These are phyloP conservation scores for Capsicum pubescens DNA, from an alignment of 257 asterid genomes.

Conservation along the genomic window DNA sequence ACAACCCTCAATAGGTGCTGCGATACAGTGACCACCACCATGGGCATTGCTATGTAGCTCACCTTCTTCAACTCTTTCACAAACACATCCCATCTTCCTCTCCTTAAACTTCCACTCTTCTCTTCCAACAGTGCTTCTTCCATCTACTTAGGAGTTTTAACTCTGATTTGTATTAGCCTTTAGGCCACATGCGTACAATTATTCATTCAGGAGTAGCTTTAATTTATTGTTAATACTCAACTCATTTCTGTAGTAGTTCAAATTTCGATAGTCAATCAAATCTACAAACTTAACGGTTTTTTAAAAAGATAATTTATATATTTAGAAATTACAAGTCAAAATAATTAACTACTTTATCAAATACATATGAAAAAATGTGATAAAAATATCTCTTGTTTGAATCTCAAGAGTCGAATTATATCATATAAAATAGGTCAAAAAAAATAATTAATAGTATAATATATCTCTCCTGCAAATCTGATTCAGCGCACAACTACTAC, in stretches of 20 bases:
- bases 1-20: conserved; percentile 42
- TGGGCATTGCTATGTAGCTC: conserved; percentile 40
- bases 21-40: conserved; percentile 50
- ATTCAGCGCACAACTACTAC: neutral
- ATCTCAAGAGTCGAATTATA: too few relatives aligned
- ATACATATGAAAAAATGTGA: too few relatives aligned
- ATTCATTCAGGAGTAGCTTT: neutral
- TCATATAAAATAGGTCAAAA: too few relatives aligned
- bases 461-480: neutral
- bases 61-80: conserved; percentile 38
- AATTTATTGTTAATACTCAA: too few relatives aligned
- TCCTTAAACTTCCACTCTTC: neutral
- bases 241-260: too few relatives aligned
- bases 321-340: too few relatives aligned
- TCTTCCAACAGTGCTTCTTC: conserved; percentile 30
- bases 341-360: too few relatives aligned
- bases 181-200: too few relatives aligned
- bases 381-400: too few relatives aligned
- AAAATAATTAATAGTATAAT: neutral
- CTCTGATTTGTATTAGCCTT: neutral
- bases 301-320: too few relatives aligned
- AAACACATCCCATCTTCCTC: conserved; percentile 31
- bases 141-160: conserved; percentile 18
- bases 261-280: too few relatives aligned
- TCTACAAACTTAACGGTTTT: too few relatives aligned